These are phyloP conservation scores for Speleostelium caveatum DNA, from an alignment of 78 protist species.

Conservation along the genomic window DNA sequence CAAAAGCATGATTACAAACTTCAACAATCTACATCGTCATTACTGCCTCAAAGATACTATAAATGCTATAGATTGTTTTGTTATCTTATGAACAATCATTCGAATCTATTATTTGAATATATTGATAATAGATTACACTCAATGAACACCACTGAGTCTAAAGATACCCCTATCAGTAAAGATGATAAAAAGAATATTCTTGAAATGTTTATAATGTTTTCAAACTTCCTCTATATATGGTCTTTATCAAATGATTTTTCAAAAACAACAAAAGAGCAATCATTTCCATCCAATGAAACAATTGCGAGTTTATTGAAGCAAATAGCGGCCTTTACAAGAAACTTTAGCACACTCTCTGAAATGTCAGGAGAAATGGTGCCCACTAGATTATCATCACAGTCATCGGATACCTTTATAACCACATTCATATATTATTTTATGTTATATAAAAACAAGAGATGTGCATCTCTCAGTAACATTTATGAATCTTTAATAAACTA, in stretches of 20 bases:
- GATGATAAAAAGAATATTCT: neutral
- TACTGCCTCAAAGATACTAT: neutral
- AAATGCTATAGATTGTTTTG: constrained; percentile 10
- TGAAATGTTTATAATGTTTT: neutral
- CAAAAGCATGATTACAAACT: neutral
- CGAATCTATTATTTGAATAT: neutral
- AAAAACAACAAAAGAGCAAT: neutral
- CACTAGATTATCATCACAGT: constrained; percentile 16
- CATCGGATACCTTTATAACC: neutral
- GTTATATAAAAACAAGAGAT: neutral
- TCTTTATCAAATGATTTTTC: neutral
- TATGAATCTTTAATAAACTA: neutral
- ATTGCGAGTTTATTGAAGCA: neutral
- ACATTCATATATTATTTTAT: neutral
- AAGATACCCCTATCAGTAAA: neutral
- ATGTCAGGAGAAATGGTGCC: neutral
- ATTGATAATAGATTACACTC: neutral
- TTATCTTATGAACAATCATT: constrained; percentile 2
- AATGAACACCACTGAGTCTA: neutral
- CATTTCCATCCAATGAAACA: neutral
- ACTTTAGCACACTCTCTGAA: neutral
- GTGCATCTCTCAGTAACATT: neutral
- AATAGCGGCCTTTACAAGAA: neutral
- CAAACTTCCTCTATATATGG: neutral
- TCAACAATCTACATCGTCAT: neutral